These are phyloP conservation scores for Pseudogymnoascus sp. DNA, from an alignment of 2,329 filamentous ascomycete species.

Conservation along the genomic window DNA sequence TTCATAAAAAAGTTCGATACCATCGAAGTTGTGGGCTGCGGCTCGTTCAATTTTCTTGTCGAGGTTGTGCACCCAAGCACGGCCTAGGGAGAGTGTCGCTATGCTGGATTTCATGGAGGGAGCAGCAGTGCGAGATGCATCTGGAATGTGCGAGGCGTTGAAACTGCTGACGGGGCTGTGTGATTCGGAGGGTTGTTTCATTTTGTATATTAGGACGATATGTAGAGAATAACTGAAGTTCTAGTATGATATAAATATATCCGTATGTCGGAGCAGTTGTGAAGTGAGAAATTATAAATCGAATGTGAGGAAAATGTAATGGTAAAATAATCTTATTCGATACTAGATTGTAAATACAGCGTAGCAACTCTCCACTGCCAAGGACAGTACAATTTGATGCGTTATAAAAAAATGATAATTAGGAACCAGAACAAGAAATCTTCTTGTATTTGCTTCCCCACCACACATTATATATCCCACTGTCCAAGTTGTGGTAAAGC, in stretches of 20 bases:
- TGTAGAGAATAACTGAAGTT: background rate
- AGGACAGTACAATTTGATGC: background rate
- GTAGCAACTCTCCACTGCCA: background rate
- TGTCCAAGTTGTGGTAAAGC: background rate
- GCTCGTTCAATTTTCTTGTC: constrained; percentile 63
- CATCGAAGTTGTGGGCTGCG: constrained; percentile 54
- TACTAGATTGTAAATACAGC: background rate
- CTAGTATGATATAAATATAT: background rate
- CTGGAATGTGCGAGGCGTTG: background rate
- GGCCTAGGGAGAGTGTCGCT: constrained; percentile 42
- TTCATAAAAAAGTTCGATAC: constrained; percentile 72
- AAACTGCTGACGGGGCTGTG: constrained; percentile 5
- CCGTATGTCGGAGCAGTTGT: background rate
- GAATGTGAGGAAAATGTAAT: background rate
- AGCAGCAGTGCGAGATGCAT: background rate
- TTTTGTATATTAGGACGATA: background rate
- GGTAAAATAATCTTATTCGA: background rate
- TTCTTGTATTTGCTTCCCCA: background rate
- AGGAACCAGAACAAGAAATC: background rate
- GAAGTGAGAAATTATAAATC: background rate
- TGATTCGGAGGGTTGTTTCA: background rate
- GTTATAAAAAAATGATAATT: background rate
- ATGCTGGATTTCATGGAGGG: constrained; percentile 6
- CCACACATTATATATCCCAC: background rate
- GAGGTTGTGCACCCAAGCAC: constrained; percentile 62